These are phyloP conservation scores for Calonectria ilicicola DNA, from an alignment of 2,329 filamentous ascomycete genomes.

Conservation along the genomic window DNA sequence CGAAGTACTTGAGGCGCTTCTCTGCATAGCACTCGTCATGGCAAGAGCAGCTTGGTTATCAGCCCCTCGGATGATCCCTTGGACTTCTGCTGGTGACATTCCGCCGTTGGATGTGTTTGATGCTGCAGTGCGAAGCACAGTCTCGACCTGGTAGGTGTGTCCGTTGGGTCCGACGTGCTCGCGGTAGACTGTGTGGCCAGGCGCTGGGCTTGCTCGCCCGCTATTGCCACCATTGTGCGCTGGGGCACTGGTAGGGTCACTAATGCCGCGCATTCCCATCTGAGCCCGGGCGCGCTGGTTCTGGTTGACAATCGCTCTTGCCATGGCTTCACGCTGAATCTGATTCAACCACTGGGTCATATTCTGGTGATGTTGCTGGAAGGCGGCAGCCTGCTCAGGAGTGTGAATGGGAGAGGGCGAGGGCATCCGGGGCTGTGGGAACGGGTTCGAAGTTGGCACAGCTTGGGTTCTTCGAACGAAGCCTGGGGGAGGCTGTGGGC, in stretches of 20 bases:
- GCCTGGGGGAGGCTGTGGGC: conserved; percentile 44
- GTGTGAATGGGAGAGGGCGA: conserved; percentile 46
- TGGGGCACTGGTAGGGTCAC: conserved; percentile 43
- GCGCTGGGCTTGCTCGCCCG: conserved; percentile 48
- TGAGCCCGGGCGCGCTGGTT: conserved; percentile 57
- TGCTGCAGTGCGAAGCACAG: conserved; percentile 42
- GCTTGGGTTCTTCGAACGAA: conserved; percentile 46
- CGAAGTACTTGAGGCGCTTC: conserved; percentile 62
- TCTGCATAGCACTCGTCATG: conserved; percentile 64
- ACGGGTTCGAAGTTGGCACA: conserved; percentile 40
- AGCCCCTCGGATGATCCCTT: conserved; percentile 58
- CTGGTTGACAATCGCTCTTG: conserved; percentile 55
- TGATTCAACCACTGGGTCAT: conserved; percentile 60
- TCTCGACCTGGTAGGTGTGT: conserved; percentile 51
- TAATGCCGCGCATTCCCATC: conserved; percentile 55
- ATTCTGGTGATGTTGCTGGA: conserved; percentile 55
- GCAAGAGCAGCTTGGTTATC: conserved; percentile 60
- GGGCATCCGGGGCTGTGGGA: conserved; percentile 46
- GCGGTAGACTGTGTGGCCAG: conserved; percentile 47
- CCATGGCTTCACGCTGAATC: conserved; percentile 60
- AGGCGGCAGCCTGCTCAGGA: conserved; percentile 45
- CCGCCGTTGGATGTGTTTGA: conserved; percentile 38
- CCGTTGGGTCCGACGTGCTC: conserved; percentile 49
- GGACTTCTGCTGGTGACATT: conserved; percentile 57
- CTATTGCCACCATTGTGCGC: conserved; percentile 34